phyloP scores from a whole-genome alignment of 768 basidiomycete genomes.

The Leucosporidium creatinivorum region DNA sequence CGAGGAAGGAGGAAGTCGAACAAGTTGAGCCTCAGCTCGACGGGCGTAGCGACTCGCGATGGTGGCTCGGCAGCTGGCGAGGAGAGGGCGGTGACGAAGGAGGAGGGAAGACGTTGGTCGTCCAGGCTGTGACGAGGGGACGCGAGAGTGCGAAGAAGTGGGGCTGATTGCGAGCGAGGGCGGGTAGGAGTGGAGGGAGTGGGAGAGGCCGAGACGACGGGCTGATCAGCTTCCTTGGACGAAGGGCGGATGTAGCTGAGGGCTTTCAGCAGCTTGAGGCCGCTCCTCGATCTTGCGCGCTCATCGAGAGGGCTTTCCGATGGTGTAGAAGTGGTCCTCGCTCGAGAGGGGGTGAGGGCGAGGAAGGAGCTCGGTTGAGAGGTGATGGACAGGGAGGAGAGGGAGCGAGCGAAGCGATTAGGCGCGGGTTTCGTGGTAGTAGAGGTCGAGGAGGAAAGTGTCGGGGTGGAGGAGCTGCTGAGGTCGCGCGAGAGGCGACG shows the following conservation, averaged over 20 bases:
- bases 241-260: no score
- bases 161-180: background rate
- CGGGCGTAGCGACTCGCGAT: background rate
- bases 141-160: background rate
- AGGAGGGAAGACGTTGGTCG: background rate
- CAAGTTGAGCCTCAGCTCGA: background rate
- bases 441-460: background rate
- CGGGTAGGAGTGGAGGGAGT: background rate
- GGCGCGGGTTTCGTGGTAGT: background rate
- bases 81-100: background rate
- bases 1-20: constrained; percentile 32
- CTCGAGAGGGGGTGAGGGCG: background rate
- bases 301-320: background rate
- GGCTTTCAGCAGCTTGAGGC: no score
- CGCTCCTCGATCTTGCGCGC: no score
- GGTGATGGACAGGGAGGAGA: constrained; percentile 1
- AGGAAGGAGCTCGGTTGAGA: background rate
- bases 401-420: constrained; percentile 13
- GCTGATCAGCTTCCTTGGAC: no score
- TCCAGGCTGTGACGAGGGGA: background rate
- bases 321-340: background rate
- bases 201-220: constrained; percentile 1
- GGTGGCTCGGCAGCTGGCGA: background rate
- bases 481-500: background rate
- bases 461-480: background rate